These are phyloP conservation scores for Stemphylium vesicarium DNA, from an alignment of 2,329 filamentous ascomycete genomes.

Conservation along the genomic window DNA sequence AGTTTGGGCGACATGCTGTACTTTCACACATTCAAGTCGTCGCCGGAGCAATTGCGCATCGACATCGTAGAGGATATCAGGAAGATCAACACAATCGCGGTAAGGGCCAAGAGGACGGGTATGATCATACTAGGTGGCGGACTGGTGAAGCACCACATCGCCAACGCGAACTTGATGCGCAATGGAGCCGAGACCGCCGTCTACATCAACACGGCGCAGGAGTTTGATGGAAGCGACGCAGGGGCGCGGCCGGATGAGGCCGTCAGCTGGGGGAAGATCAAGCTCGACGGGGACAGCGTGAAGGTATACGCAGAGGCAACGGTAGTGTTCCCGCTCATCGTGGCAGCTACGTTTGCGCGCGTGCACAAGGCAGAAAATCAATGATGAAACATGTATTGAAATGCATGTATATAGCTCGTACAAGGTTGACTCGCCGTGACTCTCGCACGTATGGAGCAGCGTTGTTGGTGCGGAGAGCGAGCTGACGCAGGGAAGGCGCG, in stretches of 20 bases:
- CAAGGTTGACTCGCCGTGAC: neutral
- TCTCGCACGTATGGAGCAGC: conserved; percentile 14
- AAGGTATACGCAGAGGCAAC: conserved; percentile 79
- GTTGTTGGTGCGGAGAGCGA: conserved; percentile 22
- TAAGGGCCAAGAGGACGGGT: conserved; percentile 83
- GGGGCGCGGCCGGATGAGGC: conserved; percentile 95
- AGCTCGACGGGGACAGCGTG: conserved; percentile 81
- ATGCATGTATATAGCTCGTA: neutral
- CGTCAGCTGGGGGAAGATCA: conserved; percentile 99
- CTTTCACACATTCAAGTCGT: conserved; percentile 94
- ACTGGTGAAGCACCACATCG: conserved; percentile 97
- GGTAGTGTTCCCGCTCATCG: conserved; percentile 70
- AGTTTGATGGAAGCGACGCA: conserved; percentile 97
- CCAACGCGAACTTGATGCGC: conserved; percentile 95
- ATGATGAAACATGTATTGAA: neutral
- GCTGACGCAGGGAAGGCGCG: conserved; percentile 31
- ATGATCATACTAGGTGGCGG: conserved; percentile 97
- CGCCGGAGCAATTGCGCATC: conserved; percentile 78
- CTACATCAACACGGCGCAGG: conserved; percentile 96
- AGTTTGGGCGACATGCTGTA: conserved; percentile 98
- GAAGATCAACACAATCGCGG: conserved; percentile 87
- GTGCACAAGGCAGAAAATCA: conserved; percentile 4
- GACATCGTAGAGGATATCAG: conserved; percentile 96
- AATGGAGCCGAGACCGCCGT: conserved; percentile 97
- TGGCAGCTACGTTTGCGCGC: conserved; percentile 69